These are phyloP conservation scores for Sporothrix luriei DNA, from an alignment of 2,329 filamentous ascomycete genomes.

Conservation along the genomic window DNA sequence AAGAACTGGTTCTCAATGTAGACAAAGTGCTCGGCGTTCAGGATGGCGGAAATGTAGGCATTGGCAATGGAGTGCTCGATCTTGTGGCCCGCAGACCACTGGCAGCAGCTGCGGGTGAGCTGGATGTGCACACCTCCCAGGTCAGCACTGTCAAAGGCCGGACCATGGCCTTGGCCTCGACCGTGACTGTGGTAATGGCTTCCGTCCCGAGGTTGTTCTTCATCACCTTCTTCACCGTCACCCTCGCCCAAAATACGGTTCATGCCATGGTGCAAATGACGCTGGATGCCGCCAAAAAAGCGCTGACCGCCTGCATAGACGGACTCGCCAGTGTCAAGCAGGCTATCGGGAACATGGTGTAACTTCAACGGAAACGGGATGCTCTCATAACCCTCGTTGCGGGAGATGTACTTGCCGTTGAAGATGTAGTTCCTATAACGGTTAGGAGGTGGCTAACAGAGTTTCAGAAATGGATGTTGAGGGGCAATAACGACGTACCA, in stretches of 20 bases:
- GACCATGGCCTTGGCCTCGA: neutral
- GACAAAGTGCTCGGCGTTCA: constrained; percentile 69
- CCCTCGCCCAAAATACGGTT: constrained; percentile 44
- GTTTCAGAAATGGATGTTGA: neutral
- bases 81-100: constrained; percentile 56
- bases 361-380: constrained; percentile 46
- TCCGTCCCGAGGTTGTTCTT: constrained; percentile 29
- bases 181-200: constrained; percentile 18
- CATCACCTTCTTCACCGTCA: constrained; percentile 37
- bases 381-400: constrained; percentile 50
- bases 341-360: constrained; percentile 34
- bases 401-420: constrained; percentile 70
- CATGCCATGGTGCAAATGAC: constrained; percentile 47
- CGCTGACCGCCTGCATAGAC: constrained; percentile 39
- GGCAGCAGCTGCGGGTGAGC: constrained; percentile 53
- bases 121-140: constrained; percentile 50
- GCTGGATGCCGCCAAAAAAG: constrained; percentile 40
- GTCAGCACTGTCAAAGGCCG: constrained; percentile 31
- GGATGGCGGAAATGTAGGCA: constrained; percentile 75
- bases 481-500: constrained; percentile 56
- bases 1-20: constrained; percentile 90
- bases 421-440: constrained; percentile 75
- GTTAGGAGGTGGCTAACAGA: constrained; percentile 32
- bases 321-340: constrained; percentile 32
- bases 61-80: constrained; percentile 80